Conservation (phyloP, 2,329 filamentous ascomycete genomes). For the Geosmithia morbida region DNA sequence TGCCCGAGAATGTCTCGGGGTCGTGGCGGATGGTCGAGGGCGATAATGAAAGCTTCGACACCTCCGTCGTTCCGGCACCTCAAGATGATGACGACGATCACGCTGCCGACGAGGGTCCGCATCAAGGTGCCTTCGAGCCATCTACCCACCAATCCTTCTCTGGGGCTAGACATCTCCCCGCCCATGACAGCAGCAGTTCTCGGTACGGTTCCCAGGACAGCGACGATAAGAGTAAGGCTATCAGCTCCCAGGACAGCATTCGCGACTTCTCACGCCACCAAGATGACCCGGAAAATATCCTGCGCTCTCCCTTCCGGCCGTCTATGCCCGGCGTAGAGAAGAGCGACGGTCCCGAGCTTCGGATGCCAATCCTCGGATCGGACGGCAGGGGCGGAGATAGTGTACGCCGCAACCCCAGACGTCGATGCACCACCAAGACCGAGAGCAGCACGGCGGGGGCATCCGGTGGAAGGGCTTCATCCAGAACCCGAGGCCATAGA, state of each 20-base stretch:
- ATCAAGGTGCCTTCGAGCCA: too few relatives aligned
- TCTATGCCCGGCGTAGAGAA: conserved; percentile 23
- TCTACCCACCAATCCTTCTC: conserved; percentile 23
- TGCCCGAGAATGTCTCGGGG: conserved; percentile 24
- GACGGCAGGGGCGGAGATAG: conserved; percentile 10
- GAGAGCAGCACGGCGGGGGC: too few relatives aligned
- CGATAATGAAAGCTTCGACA: conserved; percentile 47
- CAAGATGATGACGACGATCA: conserved; percentile 26
- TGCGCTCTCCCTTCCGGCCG: conserved; percentile 39
- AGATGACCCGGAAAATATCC: conserved; percentile 40
- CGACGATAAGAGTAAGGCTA: conserved; percentile 14
- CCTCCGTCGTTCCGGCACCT: conserved; percentile 32
- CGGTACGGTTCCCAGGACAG: conserved; percentile 6
- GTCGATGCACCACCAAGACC: not conserved
- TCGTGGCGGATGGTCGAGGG: conserved; percentile 49
- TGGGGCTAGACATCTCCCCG: too few relatives aligned
- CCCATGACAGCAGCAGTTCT: conserved; percentile 16
- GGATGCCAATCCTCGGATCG: conserved; percentile 34
- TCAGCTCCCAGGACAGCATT: conserved; percentile 40
- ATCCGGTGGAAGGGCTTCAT: not conserved
- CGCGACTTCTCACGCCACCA: conserved; percentile 36
- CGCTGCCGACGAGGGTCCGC: conserved; percentile 14
- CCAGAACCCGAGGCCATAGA: too few relatives aligned
- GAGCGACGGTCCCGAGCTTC: conserved; percentile 25
- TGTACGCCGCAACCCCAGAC: not conserved